A percentile compares a stretch with the other conserved stretches of the same genome.
Evolutionary conservation across 352 stramenopile species (phyloP).

Genomic region (Peronospora farinosa): DNA sequence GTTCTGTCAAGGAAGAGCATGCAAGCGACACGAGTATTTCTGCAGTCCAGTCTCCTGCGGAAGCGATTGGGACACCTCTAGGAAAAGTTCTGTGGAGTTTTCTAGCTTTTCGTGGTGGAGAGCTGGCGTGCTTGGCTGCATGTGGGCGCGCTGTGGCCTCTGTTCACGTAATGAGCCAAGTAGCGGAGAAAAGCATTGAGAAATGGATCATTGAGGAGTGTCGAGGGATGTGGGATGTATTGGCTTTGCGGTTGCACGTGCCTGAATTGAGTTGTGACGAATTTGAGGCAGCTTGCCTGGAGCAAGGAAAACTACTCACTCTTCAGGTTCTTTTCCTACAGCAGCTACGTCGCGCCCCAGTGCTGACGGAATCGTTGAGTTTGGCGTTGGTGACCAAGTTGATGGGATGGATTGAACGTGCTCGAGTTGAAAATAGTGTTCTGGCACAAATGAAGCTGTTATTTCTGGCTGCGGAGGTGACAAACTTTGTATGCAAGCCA

Average conservation of each 20-base stretch:
- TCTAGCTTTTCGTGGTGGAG: constrained; percentile 69
- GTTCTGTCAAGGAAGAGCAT: constrained; percentile 18
- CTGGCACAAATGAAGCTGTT: constrained; percentile 79
- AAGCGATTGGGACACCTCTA: constrained; percentile 52
- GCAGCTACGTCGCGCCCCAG: constrained; percentile 51
- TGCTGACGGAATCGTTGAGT: constrained; percentile 59
- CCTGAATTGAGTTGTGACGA: constrained; percentile 78
- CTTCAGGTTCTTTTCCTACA: constrained; percentile 75
- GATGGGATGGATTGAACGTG: constrained; percentile 66
- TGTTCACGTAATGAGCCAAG: constrained; percentile 75
- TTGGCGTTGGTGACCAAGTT: constrained; percentile 67
- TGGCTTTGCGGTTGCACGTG: constrained; percentile 55
- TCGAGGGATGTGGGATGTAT: constrained; percentile 48
- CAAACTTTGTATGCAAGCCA: constrained; percentile 60
- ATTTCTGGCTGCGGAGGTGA: constrained; percentile 70
- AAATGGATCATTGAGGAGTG: constrained; percentile 82
- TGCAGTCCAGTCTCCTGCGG: constrained; percentile 24
- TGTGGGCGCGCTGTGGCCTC: constrained; percentile 75
- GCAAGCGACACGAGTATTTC: constrained; percentile 9
- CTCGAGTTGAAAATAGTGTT: constrained; percentile 39
- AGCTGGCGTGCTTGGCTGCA: constrained; percentile 59
- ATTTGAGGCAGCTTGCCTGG: constrained; percentile 65
- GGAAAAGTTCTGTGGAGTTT: constrained; percentile 78
- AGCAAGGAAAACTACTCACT: constrained; percentile 70
- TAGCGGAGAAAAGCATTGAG: constrained; percentile 78